Percentiles rank a stretch among this genome's conserved stretches.
Conservation (phyloP, 2,329 filamentous ascomycete genomes). For the Hymenoscyphus occultus region DNA sequence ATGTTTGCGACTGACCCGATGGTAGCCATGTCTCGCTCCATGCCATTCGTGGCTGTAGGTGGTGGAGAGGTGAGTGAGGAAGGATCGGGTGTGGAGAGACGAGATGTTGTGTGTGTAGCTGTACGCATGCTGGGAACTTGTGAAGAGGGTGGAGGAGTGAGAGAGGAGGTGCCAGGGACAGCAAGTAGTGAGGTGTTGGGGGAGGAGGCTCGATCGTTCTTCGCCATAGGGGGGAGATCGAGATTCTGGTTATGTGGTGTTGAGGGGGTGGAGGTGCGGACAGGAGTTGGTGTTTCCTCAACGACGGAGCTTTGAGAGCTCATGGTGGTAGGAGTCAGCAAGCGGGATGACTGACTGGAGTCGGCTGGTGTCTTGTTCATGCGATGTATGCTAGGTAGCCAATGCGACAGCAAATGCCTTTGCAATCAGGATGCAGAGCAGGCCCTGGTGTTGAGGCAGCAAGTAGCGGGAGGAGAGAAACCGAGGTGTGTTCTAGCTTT, state of each 20-base stretch:
- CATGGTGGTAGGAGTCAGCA: constrained; percentile 20
- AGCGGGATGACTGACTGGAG: background rate
- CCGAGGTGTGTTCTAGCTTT: background rate
- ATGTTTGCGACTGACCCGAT: constrained; percentile 35
- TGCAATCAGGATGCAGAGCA: background rate
- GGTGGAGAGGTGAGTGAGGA: constrained; percentile 32
- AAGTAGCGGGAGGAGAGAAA: background rate
- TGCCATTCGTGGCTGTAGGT: constrained; percentile 28
- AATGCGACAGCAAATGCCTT: background rate
- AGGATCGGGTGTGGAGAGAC: constrained; percentile 15
- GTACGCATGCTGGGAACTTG: constrained; percentile 43
- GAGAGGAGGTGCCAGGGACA: constrained; percentile 40
- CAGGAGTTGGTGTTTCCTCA: constrained; percentile 24
- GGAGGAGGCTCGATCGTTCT: constrained; percentile 17
- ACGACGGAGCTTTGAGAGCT: constrained; percentile 30
- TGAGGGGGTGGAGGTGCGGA: constrained; percentile 21
- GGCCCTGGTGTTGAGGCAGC: background rate
- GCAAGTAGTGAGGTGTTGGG: constrained; percentile 24
- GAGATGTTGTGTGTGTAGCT: constrained; percentile 11
- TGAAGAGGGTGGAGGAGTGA: constrained; percentile 63
- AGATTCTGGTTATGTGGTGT: constrained; percentile 27
- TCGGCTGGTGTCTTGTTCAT: background rate
- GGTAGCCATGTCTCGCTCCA: constrained; percentile 22
- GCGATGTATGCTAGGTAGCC: background rate
- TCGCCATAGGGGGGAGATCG: constrained; percentile 21